phyloP scores from a whole-genome alignment of 148 eudicot genomes.

The Nyssa sinensis region DNA sequence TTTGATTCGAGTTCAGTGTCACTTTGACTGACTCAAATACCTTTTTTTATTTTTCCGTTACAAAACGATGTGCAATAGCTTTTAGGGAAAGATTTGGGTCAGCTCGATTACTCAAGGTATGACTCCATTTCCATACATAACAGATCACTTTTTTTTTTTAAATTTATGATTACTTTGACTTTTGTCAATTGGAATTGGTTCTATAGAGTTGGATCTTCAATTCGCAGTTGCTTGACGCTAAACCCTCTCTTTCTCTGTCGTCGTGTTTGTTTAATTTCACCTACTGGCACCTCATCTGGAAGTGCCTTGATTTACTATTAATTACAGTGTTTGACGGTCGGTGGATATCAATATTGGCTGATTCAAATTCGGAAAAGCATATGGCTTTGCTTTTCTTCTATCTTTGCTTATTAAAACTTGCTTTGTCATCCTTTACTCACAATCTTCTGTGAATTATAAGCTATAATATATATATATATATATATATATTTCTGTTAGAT shows the following conservation, averaged over 20 bases:
- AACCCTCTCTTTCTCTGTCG: neutral
- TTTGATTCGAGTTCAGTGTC: neutral
- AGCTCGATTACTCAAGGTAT: neutral
- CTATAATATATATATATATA: neutral
- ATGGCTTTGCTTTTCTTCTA: neutral
- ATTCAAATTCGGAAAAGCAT: neutral
- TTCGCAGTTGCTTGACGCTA: neutral
- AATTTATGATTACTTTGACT: neutral
- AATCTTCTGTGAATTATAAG: neutral
- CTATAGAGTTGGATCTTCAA: neutral
- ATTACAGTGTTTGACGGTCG: neutral
- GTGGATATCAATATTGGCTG: neutral
- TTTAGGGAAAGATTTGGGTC: neutral
- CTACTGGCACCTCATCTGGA: too few relatives aligned
- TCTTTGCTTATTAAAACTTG: neutral
- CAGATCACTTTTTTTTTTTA: neutral
- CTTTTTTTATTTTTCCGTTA: too few relatives aligned
- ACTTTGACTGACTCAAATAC: too few relatives aligned
- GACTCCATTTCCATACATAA: neutral
- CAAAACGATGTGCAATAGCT: neutral
- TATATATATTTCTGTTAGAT: neutral
- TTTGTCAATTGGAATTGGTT: neutral
- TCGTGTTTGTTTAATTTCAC: neutral
- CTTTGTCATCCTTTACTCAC: neutral
- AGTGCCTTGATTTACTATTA: too few relatives aligned